Base-by-base conservation (phyloP, 1,284 basidiomycete genomes). In the Trichosporon asahii region DNA sequence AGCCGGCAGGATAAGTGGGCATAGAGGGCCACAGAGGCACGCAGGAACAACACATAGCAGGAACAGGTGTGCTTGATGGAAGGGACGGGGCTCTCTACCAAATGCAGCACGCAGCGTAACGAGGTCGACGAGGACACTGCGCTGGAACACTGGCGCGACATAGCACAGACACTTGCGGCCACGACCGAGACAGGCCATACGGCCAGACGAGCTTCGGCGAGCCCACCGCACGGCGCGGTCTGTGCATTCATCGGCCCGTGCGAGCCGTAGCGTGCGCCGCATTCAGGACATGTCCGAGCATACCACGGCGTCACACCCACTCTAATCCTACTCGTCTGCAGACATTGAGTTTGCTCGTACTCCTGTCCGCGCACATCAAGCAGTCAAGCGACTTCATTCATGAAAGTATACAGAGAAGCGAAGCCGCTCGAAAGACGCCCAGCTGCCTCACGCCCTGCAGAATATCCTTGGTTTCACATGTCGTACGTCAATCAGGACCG, bases 381-480 rank as follows among this genome's bases (percentile, higher is more conserved):
- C 15, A n/a, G 40, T 8, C 40, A 4, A 14, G 6, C 40, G 18
- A 44, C 40, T 44, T n/a, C 15, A 44, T 2, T 44, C 11, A 12
- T 14, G 9, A n/a, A 3, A n/a, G 40, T n/a, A 3, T 6, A 2
- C 40, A 44, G 40, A 18, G 40, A 44, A 40, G 40, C 18, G 18
- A n/a, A 18, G 15, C 40, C 8, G 40, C 40, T n/a, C 40, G 35
- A 37, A 9, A 33, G 31, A 8, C 35, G 35, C 44, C 44, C 44
- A 21, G 44, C 44, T 33, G 31, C 31, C 31, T 33, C 18, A 6
- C 5, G 18, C 18, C 49, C 18, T 18, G 49, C 49, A 53, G 49
- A 23, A 2, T 46, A 53, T 61, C 57, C 57, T 61, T 61, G 57
- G 57, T 61, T 61, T 61, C 57, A 61, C 57, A 61, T 61, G 29